These are phyloP conservation scores for Miscanthus lutarioriparius DNA, from an alignment of 176 grass and related monocot genomes.

Conservation along the genomic window DNA sequence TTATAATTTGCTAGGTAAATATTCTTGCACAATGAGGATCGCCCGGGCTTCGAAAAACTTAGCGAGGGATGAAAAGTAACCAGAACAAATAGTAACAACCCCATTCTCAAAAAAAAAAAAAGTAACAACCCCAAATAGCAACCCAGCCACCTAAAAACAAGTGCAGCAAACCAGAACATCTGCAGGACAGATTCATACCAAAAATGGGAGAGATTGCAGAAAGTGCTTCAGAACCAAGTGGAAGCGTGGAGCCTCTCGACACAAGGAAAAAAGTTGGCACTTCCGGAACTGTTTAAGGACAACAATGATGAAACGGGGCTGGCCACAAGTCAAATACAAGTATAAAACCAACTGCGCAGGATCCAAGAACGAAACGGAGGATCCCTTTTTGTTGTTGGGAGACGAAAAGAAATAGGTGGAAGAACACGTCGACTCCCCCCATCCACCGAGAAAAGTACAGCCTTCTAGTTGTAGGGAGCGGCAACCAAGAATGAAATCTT, in stretches of 20 bases:
- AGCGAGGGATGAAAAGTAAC: neutral
- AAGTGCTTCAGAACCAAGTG: neutral
- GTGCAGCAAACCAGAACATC: neutral
- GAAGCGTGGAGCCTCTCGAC: neutral
- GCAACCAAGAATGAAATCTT: conserved; percentile 6
- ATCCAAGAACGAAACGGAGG: conserved; percentile 32
- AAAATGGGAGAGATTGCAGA: neutral
- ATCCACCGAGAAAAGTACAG: conserved; percentile 22
- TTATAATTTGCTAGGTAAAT: too few species aligned
- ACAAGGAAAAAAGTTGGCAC: neutral
- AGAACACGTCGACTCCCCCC: neutral
- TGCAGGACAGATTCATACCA: neutral
- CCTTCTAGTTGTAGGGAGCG: neutral
- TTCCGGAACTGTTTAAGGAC: neutral
- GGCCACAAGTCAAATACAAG: conserved; percentile 21
- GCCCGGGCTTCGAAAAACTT: too few species aligned
- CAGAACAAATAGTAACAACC: neutral
- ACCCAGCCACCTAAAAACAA: neutral
- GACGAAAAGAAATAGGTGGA: conserved; percentile 19
- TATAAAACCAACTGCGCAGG: conserved; percentile 21
- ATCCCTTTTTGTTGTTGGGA: conserved; percentile 21
- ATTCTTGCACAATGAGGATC: too few species aligned
- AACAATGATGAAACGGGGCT: conserved; percentile 33
- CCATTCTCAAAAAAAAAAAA: too few species aligned
- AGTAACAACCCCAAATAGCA: neutral